Conservation (phyloP, 1,139 yeast species). For the Debaryomyces subglobosus region DNA sequence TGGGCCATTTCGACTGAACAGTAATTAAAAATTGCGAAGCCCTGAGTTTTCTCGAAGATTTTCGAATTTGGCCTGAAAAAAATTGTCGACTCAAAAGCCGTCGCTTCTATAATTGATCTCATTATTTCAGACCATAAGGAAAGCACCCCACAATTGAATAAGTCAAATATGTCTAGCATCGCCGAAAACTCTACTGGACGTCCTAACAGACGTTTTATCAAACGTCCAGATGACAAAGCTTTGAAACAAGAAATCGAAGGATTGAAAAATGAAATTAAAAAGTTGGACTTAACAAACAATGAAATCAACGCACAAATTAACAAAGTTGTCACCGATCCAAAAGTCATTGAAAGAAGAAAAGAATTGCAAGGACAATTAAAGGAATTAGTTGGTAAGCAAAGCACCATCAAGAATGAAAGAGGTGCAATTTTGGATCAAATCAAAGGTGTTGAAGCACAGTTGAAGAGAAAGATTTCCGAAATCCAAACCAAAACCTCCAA, state of each 20-base stretch:
- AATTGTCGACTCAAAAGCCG: slow-evolving; percentile 5
- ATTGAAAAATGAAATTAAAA: slow-evolving; percentile 69
- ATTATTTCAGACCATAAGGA: slow-evolving; percentile 1
- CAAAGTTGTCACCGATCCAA: slow-evolving; percentile 45
- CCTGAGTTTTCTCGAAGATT: slow-evolving; percentile 4
- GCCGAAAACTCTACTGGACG: slow-evolving; percentile 18
- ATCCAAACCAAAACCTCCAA: slow-evolving; percentile 72
- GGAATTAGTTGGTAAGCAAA: slow-evolving; percentile 66
- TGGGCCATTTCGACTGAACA: not conserved
- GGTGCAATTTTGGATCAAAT: slow-evolving; percentile 70
- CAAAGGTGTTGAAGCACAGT: slow-evolving; percentile 65
- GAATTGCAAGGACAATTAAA: slow-evolving; percentile 67
- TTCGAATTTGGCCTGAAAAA: slow-evolving; percentile 5
- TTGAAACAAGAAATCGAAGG: slow-evolving; percentile 61
- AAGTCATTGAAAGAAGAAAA: slow-evolving; percentile 58
- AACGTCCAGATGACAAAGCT: slow-evolving; percentile 74
- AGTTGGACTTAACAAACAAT: slow-evolving; percentile 56
- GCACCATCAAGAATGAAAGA: slow-evolving; percentile 71
- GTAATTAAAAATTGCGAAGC: slow-evolving; percentile 2
- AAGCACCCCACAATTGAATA: not conserved
- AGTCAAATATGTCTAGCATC: slow-evolving; percentile 23
- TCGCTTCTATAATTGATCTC: not conserved
- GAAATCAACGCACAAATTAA: slow-evolving; percentile 49
- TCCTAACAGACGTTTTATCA: slow-evolving; percentile 50
- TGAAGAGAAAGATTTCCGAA: slow-evolving; percentile 79